These are phyloP conservation scores for Coemansia sp. DNA, from an alignment of 192 early-diverging fungal species.

Conservation along the genomic window DNA sequence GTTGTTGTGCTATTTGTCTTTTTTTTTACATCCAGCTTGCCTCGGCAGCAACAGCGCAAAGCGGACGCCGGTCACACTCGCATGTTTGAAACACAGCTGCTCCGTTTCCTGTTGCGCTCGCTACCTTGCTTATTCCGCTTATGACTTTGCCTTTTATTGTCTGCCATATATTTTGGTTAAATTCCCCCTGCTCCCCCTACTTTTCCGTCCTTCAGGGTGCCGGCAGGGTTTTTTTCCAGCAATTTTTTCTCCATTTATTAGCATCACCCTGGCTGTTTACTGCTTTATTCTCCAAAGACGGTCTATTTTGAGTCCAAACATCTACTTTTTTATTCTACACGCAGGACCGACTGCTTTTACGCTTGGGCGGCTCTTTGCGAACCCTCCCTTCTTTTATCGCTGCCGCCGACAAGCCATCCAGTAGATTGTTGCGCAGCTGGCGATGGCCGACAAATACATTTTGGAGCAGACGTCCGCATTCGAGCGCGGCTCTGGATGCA, in stretches of 20 bases:
- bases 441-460: constrained; percentile 39
- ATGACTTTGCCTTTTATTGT: background rate
- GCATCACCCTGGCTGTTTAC: background rate
- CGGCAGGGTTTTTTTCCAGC: background rate
- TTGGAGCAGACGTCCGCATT: constrained; percentile 33
- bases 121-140: background rate
- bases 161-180: background rate
- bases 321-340: constrained; percentile 4
- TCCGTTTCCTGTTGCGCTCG: background rate
- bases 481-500: constrained; percentile 22
- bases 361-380: background rate
- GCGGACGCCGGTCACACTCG: background rate
- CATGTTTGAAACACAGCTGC: background rate
- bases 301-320: background rate
- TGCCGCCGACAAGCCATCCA: background rate
- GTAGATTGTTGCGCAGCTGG: background rate
- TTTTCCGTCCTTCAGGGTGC: background rate
- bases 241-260: constrained; percentile 2
- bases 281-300: background rate
- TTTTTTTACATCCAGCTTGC: background rate
- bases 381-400: background rate
- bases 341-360: no score
- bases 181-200: background rate
- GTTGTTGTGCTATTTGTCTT: background rate
- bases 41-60: background rate